Evolutionary conservation across 2,329 filamentous ascomycete species (phyloP).

Genomic region (Raffaelea albimanens): DNA sequence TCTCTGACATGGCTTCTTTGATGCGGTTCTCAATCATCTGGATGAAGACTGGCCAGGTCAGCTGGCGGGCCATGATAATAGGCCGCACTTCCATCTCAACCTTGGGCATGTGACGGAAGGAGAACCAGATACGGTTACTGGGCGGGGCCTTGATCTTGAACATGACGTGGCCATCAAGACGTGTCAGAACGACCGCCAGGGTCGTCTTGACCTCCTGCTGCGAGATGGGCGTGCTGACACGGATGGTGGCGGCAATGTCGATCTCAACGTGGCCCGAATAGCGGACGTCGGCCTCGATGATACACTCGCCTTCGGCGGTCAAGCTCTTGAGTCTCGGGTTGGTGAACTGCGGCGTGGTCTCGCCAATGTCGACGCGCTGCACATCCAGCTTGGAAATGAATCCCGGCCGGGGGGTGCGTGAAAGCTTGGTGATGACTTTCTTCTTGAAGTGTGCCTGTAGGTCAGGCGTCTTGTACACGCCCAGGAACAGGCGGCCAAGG

Average conservation of each 20-base stretch:
- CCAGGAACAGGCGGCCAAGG: constrained; percentile 79
- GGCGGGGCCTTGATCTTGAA: constrained; percentile 89
- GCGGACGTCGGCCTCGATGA: constrained; percentile 75
- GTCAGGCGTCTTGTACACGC: constrained; percentile 74
- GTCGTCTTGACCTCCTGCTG: constrained; percentile 93
- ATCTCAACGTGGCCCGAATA: constrained; percentile 86
- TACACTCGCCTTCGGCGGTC: constrained; percentile 83
- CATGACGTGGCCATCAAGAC: constrained; percentile 74
- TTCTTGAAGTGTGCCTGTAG: constrained; percentile 69
- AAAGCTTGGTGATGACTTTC: constrained; percentile 94
- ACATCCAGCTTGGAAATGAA: constrained; percentile 83
- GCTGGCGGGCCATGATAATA: constrained; percentile 88
- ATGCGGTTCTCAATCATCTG: constrained; percentile 92
- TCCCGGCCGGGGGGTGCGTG: constrained; percentile 80
- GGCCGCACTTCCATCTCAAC: constrained; percentile 93
- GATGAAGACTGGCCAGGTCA: constrained; percentile 87
- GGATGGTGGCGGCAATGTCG: constrained; percentile 85
- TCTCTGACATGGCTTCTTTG: constrained; percentile 87
- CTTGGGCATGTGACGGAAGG: constrained; percentile 88
- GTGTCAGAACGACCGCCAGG: constrained; percentile 75
- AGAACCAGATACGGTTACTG: constrained; percentile 92
- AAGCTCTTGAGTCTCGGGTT: constrained; percentile 83
- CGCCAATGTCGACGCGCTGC: constrained; percentile 74
- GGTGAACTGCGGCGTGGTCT: constrained; percentile 78
- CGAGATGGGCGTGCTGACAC: constrained; percentile 77